phyloP scores from a whole-genome alignment of 106 monocot species.

The Narthecium ossifragum region DNA sequence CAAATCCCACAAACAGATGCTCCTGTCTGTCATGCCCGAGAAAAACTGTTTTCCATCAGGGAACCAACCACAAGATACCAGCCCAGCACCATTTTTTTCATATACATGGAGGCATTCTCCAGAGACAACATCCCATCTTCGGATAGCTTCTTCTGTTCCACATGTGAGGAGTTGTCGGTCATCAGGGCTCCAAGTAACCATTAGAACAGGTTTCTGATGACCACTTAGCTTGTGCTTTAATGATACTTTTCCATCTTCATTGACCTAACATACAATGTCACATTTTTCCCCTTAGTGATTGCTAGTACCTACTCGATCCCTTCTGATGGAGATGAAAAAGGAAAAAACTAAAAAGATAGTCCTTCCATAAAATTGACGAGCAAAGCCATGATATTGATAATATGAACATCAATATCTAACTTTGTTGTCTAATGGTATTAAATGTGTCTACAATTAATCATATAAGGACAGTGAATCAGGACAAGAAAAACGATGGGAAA shows the following conservation, averaged over 20 bases:
- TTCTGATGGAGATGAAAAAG: too few species aligned
- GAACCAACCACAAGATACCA: slow-evolving; percentile 82
- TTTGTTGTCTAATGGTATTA: too few species aligned
- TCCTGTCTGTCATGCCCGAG: slow-evolving; percentile 48
- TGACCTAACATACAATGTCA: slow-evolving; percentile 39
- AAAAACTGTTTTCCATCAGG: slow-evolving; percentile 59
- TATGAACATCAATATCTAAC: too few species aligned
- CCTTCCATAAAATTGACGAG: too few species aligned
- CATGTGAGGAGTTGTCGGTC: slow-evolving; percentile 77
- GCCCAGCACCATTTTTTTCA: slow-evolving; percentile 43
- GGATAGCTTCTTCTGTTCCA: slow-evolving; percentile 67
- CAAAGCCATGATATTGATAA: too few species aligned
- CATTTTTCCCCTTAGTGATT: too few species aligned
- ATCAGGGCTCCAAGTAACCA: slow-evolving; percentile 87
- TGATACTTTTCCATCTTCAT: slow-evolving; percentile 50
- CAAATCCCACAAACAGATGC: slow-evolving; percentile 60
- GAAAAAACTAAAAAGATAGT: too few species aligned
- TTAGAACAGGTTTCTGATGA: slow-evolving; percentile 65
- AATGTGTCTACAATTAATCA: too few species aligned
- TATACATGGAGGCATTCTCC: slow-evolving; percentile 60
- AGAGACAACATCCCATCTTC: slow-evolving; percentile 60
- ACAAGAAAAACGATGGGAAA: too few species aligned
- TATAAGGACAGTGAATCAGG: too few species aligned
- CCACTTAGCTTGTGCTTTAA: slow-evolving; percentile 71
- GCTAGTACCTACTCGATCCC: too few species aligned